phyloP scores from a whole-genome alignment of 2,329 filamentous ascomycete genomes.

The Fusarium napiforme region DNA sequence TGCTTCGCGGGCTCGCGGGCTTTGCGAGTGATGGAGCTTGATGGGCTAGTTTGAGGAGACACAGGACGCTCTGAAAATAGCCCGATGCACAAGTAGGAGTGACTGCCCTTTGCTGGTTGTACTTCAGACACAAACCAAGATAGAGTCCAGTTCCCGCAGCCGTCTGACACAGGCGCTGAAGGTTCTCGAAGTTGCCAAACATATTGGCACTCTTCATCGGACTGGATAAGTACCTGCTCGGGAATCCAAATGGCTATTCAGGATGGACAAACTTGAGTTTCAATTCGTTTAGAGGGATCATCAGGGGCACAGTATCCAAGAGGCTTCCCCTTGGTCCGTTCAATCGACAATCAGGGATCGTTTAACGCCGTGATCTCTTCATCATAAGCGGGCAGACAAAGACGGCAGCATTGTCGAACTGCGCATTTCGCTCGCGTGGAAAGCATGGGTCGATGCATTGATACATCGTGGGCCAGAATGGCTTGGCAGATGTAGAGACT shows the following conservation, averaged over 20 bases:
- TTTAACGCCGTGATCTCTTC: accelerated
- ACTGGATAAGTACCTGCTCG: not conserved
- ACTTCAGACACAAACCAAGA: not conserved
- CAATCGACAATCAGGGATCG: too few species aligned
- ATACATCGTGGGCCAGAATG: not conserved
- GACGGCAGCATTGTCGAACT: not conserved
- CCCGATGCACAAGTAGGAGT: accelerated
- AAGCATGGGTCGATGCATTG: too few species aligned
- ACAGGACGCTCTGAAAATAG: not conserved
- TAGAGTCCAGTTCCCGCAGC: not conserved
- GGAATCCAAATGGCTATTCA: accelerated
- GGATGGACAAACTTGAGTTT: accelerated
- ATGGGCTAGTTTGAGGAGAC: not conserved
- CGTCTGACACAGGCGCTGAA: accelerated
- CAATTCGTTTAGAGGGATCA: accelerated
- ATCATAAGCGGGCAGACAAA: too few species aligned
- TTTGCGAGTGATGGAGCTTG: not conserved
- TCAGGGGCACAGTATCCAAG: too few species aligned
- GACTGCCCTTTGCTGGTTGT: not conserved
- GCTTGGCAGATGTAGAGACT: not conserved
- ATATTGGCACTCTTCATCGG: not conserved
- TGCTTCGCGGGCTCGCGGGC: accelerated
- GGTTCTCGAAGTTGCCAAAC: too few species aligned
- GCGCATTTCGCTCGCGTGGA: too few species aligned
- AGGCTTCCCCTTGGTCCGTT: accelerated